Percentiles rank a stretch among this genome's conserved stretches.
Evolutionary conservation across 2,329 filamentous ascomycete genomes (phyloP).

Genomic region (Aureobasidium sp.): DNA sequence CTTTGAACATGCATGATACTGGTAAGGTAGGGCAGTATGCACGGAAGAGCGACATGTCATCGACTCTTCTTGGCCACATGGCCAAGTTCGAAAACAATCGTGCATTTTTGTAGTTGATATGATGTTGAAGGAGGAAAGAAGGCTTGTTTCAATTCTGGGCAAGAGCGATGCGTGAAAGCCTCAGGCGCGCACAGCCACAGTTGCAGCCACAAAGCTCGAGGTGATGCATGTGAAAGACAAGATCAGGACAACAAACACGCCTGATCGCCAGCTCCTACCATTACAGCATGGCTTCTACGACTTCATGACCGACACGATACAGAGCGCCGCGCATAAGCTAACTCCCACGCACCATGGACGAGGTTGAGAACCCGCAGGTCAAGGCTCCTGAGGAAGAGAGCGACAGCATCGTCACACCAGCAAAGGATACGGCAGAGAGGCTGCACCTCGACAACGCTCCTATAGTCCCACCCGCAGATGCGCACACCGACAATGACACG

Average conservation of each 20-base stretch:
- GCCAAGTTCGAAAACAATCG: no score
- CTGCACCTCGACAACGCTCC: conserved; percentile 22
- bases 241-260: not conserved
- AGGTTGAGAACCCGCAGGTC: conserved; percentile 33
- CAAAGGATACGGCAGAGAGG: conserved; percentile 32
- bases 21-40: no score
- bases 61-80: no score
- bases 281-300: conserved; percentile 2
- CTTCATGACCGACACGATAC: not conserved
- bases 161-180: not conserved
- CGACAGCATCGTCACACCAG: conserved; percentile 24
- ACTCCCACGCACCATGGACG: conserved; percentile 26
- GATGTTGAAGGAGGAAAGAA: not conserved
- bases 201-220: not conserved
- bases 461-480: conserved; percentile 19
- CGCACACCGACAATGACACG: not conserved
- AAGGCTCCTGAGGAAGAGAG: conserved; percentile 17
- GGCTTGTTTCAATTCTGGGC: not conserved
- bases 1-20: no score
- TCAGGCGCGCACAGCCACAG: not conserved
- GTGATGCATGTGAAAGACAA: conserved; percentile 8
- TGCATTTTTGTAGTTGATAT: no score
- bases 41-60: no score
- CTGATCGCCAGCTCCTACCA: not conserved
- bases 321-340: not conserved